Evolutionary conservation across 2,329 filamentous ascomycete genomes (phyloP), one percentile per base, ranked within the genome.

Genomic region (Coleophoma cylindrospora): DNA sequence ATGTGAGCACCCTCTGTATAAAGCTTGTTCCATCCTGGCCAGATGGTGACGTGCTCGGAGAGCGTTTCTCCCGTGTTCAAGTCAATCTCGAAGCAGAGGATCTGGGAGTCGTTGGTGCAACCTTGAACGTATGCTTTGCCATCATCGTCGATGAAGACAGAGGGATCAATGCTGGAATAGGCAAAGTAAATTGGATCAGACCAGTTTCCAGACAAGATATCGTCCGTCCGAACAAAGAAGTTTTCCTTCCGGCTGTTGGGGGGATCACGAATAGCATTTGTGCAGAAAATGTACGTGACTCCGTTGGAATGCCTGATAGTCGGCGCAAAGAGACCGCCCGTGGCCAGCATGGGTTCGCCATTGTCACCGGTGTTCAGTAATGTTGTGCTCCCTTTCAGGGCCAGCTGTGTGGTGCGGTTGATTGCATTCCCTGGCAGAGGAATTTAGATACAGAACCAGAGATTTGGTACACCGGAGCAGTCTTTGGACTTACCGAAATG

Each of bases 141-240:
- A 51, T 70, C 64, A 46, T 70, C 63, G 38, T 74, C 68, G 43
- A 72, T 75, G 38, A 76, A 71, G n/a, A 79, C 63, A 60, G 76
- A 72, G 0, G 72, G 68, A 47, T 76, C 74, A 8, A 77, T 74
- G 4, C 69, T 71, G 15, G 66, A 52, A 27, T 72, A 69, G 1
- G 65, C 59, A 45, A 72, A 71, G 33, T 58, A 58, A 3, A 71
- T 57, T 1, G 70, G 64, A 43, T 68, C 61, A 13, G 60, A 64
- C 64, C 65, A 70, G 12, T 56, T 56, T n/a, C 34, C 48, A 11
- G 60, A 53, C 45, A 45, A 53, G 34, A 64, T 59, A 45, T 64
- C 54, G 1, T 37, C 47, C 4, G 60, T 58, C n/a, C 54, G 50
- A 13, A 67, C 52, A 40, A 64, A 51, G 32, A 67, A 65, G 45